Evolutionary conservation across 495 filamentous ascomycete genomes (phyloP), one percentile per base, ranked within the genome.

Genomic region (Neurospora sp.): DNA sequence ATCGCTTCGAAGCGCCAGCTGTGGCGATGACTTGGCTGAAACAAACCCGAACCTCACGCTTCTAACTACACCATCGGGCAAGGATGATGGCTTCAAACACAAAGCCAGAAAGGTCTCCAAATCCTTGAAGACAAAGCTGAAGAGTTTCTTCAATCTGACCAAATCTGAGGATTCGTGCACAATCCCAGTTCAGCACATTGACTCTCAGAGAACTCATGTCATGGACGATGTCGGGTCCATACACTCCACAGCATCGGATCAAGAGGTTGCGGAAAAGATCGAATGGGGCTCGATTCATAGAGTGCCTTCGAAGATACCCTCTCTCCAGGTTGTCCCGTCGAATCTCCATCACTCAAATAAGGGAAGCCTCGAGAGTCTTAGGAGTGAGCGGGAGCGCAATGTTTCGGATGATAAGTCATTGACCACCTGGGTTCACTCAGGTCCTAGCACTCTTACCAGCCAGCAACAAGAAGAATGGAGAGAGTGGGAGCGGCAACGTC

Each of bases 391-490:
- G 78, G 70, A 88, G 80, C 74, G 76, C 16, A 81, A 81, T 70
- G 71, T 85, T 11, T 85, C 82, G 31, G 87, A 89, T 35, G 87
- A 88, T 20, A 87, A 82, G 70, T 93, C 92, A 18, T 87, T 94
- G 46, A 94, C 91, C 16, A 95, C 92, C 78, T 94, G 92, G 93
- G 86, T 88, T 5, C 86, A 90, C 76, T 94, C 86, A 6, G 84
- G 81, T 1, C 80, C 82, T 0, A 86, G 81, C 62, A 87, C 84
- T 7, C 77, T 85, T 4, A 80, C 82, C 38, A 85, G 81, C 39
- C 82, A 79, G 77, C 75, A 79, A 71, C 75, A 78, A 70, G 71
- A 82, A 75, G 72, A 77, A 44, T 79, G 82, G 79, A 73, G 78
- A 5, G 85, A 86, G 35, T 83, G 83, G 76, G 88, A 89, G 54